Evolutionary conservation across 2,329 filamentous ascomycete species (phyloP), one percentile per base, ranked within the genome.

Genomic region (Colletotrichum orbiculare): DNA sequence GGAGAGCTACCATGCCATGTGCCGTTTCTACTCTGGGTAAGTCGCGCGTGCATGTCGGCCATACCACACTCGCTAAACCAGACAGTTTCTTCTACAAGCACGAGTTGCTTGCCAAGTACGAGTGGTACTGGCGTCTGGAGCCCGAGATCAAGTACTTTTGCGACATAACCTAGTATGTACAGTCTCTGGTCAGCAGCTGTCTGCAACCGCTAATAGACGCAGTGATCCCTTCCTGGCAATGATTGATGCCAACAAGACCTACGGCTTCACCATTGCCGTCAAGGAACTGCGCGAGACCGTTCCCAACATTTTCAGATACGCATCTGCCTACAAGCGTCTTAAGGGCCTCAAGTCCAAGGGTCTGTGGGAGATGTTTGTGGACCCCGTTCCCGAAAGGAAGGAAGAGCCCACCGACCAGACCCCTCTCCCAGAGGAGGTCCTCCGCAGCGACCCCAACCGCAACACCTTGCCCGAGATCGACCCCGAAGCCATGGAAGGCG

Each of bases 101-200:
- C 76, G 91, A 94, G 69, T 87, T 98, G 39, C 87, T 99, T 49
- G 87, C 92, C 75, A 98, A 98, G 79, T 99, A 98, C 80, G 94
- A 98, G 76, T 99, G 96, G 96, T 99, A 99, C 83, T 99, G 96
- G 96, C 93, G 96, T 69, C 84, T 99, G 72, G 96, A 99, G 85
- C 96, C 96, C 69, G 96, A 99, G 80, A 98, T 99, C 87, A 97
- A 95, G 82, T 99, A 98, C 82, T 99, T 99, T 82, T 99, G 96
- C 79, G 96, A 99, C 76, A 98, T 99, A 71, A 99, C 96, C 69
- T 99, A 99, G 92, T 95, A 88, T 47, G 73, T 70, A 37, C 39
- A 33, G 11, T 49, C 17, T 11, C 10, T 8, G 13, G 12, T 7
- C 33, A 13, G 15, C 2, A 5, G 4, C 6, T 17, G 13, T 33